Evolutionary conservation across 2,329 filamentous ascomycete species (phyloP).

Genomic region (Fusarium continuum): DNA sequence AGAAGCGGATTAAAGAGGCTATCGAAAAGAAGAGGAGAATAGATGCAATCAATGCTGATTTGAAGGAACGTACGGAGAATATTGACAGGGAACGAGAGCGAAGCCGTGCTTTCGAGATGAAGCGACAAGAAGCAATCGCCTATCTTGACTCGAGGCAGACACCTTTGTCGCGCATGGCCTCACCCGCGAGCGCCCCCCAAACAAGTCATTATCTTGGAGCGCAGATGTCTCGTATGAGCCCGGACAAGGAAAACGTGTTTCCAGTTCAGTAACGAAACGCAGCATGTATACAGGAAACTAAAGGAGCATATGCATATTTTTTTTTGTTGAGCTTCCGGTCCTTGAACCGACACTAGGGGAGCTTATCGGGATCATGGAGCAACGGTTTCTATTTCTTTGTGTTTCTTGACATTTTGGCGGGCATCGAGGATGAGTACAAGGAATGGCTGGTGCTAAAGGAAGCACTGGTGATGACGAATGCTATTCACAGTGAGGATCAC

Average conservation of each 20-base stretch:
- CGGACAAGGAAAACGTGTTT: slow-evolving; percentile 34
- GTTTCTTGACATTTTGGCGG: slow-evolving; percentile 13
- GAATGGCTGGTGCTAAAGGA: neutral
- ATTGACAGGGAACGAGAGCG: slow-evolving; percentile 59
- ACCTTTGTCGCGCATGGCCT: slow-evolving; percentile 41
- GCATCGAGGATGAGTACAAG: neutral
- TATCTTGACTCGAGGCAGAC: slow-evolving; percentile 48
- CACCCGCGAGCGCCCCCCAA: slow-evolving; percentile 44
- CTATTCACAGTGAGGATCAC: neutral
- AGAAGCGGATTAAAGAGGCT: slow-evolving; percentile 55
- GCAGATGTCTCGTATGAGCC: slow-evolving; percentile 34
- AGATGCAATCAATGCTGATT: slow-evolving; percentile 57
- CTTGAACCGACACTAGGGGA: neutral
- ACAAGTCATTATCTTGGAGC: slow-evolving; percentile 31
- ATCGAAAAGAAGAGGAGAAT: slow-evolving; percentile 54
- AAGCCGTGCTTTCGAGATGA: slow-evolving; percentile 60
- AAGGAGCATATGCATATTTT: neutral
- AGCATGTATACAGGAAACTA: neutral
- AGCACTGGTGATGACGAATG: neutral
- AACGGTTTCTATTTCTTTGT: slow-evolving; percentile 8
- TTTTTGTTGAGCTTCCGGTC: neutral
- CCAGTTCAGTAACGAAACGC: slow-evolving; percentile 9
- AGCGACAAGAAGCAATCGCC: slow-evolving; percentile 56
- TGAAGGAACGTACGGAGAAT: slow-evolving; percentile 52
- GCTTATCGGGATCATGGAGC: slow-evolving; percentile 6